Percentiles rank a stretch among this genome's conserved stretches.
Conservation (phyloP, 164 flowering plant genomes). For the Macadamia tetraphylla region DNA sequence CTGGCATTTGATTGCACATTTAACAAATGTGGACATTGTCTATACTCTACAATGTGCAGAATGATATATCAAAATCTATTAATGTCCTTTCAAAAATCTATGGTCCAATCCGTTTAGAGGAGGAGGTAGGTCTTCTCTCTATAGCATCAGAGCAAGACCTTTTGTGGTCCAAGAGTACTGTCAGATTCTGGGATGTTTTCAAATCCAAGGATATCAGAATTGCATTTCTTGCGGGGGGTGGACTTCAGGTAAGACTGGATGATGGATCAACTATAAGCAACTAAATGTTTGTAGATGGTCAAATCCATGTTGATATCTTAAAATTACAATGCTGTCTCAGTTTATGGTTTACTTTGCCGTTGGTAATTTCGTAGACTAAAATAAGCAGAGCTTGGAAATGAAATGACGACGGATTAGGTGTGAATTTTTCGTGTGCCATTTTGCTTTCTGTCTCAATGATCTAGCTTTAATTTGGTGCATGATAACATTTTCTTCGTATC, state of each 20-base stretch:
- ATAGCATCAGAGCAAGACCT: conserved; percentile 54
- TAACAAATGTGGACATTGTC: neutral
- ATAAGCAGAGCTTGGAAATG: too few relatives aligned
- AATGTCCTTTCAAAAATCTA: conserved; percentile 76
- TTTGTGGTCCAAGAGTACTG: conserved; percentile 26
- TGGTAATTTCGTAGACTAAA: too few relatives aligned
- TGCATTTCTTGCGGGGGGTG: conserved; percentile 95
- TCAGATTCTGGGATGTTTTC: conserved; percentile 64
- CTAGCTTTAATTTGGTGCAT: too few relatives aligned
- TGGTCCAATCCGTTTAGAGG: conserved; percentile 66
- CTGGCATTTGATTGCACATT: neutral
- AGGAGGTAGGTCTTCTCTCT: conserved; percentile 73
- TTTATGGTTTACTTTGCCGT: too few relatives aligned
- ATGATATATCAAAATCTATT: conserved; percentile 53
- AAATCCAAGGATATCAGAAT: conserved; percentile 70
- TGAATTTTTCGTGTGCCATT: too few relatives aligned
- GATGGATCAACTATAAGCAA: too few relatives aligned
- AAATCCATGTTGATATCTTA: too few relatives aligned
- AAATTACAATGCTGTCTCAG: too few relatives aligned
- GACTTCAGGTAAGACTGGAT: conserved; percentile 69
- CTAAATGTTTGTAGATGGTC: too few relatives aligned
- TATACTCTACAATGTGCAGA: conserved; percentile 29
- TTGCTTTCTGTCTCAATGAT: too few relatives aligned
- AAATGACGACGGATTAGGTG: too few relatives aligned
- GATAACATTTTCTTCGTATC: too few relatives aligned